phyloP scores from a whole-genome alignment of 2,329 filamentous ascomycete species.

The Pezicula carpinea region DNA sequence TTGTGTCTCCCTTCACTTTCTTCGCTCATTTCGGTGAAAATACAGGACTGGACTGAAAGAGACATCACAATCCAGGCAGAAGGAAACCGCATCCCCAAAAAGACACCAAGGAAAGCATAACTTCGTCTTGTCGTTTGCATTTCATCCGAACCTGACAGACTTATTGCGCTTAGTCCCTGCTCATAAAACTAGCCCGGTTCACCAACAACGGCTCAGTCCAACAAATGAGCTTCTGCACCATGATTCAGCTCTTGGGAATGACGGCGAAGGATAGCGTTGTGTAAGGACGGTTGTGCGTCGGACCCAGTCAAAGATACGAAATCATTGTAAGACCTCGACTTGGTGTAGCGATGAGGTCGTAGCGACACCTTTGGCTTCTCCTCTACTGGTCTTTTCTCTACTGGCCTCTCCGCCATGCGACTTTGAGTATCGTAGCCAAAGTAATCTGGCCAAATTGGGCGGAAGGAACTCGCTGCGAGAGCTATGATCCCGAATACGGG shows the following conservation, averaged over 20 bases:
- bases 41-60: too few species aligned
- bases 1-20: too few species aligned
- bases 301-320: not conserved
- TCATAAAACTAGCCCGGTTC: too few species aligned
- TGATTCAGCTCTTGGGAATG: not conserved
- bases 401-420: not conserved
- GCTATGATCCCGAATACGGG: conserved; percentile 3
- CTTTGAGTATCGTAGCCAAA: not conserved
- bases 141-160: too few species aligned
- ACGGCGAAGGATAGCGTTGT: not conserved
- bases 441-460: conserved; percentile 3
- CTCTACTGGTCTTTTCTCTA: not conserved
- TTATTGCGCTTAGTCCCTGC: too few species aligned
- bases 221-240: not conserved
- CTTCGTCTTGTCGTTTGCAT: too few species aligned
- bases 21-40: too few species aligned
- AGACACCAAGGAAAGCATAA: too few species aligned
- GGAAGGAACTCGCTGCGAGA: conserved; percentile 5
- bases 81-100: too few species aligned
- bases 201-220: too few species aligned
- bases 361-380: too few species aligned
- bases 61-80: too few species aligned
- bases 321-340: not conserved
- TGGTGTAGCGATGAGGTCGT: not conserved
- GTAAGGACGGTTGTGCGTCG: not conserved